Evolutionary conservation across 176 grass and related monocot species (phyloP).

Genomic region (Carex parvula): DNA sequence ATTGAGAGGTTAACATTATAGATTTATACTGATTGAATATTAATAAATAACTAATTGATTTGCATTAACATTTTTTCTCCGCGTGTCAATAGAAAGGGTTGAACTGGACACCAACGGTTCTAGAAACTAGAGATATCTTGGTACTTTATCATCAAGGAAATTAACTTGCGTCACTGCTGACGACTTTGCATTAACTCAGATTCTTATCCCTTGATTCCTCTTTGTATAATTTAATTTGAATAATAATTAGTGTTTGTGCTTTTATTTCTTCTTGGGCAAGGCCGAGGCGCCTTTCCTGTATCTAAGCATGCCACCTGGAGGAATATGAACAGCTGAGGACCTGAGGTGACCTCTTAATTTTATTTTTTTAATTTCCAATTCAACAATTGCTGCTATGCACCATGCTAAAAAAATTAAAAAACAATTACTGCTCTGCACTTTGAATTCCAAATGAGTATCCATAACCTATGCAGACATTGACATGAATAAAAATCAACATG

Average conservation of each 20-base stretch:
- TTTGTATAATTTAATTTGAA: background rate
- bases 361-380: background rate
- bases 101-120: background rate
- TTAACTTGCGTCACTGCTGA: constrained; percentile 6
- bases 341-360: background rate
- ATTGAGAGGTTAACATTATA: background rate
- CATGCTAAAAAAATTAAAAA: too few species aligned
- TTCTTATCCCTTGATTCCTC: background rate
- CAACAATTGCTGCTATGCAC: background rate
- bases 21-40: background rate
- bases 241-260: background rate
- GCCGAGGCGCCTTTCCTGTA: background rate
- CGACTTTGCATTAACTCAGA: background rate
- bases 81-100: background rate
- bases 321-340: background rate
- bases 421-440: too few species aligned
- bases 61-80: background rate
- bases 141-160: background rate
- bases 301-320: background rate
- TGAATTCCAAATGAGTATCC: too few species aligned
- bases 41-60: background rate
- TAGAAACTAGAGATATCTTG: background rate
- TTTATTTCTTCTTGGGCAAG: background rate
- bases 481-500: background rate
- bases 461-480: background rate